Evolutionary conservation across 305 asterid genomes (phyloP), one percentile per base, ranked within the genome.

Genomic region (Solanum hybrid): DNA sequence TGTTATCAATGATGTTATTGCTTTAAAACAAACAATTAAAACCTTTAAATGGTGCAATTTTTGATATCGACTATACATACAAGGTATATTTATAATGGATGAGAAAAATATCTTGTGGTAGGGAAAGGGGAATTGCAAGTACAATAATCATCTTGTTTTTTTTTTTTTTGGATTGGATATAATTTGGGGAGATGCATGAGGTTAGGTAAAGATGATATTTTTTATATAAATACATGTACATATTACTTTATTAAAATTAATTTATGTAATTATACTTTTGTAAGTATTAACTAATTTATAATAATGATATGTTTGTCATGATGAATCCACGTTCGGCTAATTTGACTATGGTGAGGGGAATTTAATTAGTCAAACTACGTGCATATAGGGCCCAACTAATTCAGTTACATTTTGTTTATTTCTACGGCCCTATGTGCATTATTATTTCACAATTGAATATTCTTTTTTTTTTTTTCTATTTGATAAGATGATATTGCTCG

Each of bases 281-380:
- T 20, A 76, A 17, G 7, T 76, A 32, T 76, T 31, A 12, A 34
- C 26, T 86, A 35, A 56, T 17, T 56, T 11, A 42, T 42, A 56
- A 86, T 36, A 17, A 82, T 46, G 26, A 56, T 64, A 13, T 36
- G 27, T 72, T 42, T 88, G 85, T 88, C 27, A 89, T 79, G 72
- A 91, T 91, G 82, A 88, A 42, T 73, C 88, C 93, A 91, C 86
- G 93, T 91, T 91, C 80, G 84, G 88, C 75, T 86, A 37, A 46
- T 90, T 89, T 91, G 90, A 90, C 90, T 86, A 78, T 46, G 88
- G 37, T 37, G 40, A 24, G 73, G 88, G 75, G 87, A 31, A 78
- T 87, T 91, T 76, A 79, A n/a, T 36, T 22, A 42, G 85, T 87
- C 91, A 86, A 66, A 89, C 64, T 87, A 13, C 87, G 87, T 46